phyloP scores from a whole-genome alignment of 2,329 filamentous ascomycete genomes.

The Talaromyces sp. region DNA sequence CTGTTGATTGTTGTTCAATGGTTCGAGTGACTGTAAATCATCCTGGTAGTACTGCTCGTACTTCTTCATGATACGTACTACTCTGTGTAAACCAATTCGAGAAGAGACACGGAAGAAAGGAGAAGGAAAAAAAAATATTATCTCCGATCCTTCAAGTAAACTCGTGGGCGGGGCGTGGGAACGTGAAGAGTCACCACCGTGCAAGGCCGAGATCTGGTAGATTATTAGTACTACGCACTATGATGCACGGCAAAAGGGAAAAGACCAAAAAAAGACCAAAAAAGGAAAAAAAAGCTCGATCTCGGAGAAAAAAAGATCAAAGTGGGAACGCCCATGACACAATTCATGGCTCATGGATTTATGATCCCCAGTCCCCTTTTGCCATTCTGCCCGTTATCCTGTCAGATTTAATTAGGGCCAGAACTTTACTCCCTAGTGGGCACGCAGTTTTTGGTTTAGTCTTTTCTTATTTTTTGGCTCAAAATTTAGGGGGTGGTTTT shows the following conservation, averaged over 20 bases:
- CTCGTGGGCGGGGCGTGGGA: background rate
- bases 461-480: background rate
- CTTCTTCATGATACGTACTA: background rate
- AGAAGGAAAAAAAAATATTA: background rate
- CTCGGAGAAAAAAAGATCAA: background rate
- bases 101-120: background rate
- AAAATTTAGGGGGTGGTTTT: background rate
- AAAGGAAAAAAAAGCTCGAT: background rate
- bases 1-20: background rate
- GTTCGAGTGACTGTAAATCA: background rate
- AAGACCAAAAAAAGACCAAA: background rate
- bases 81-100: too few species aligned
- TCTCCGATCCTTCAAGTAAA: background rate
- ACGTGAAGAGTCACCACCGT: background rate
- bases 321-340: background rate
- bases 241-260: background rate
- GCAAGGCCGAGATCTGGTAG: background rate
- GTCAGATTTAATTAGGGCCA: background rate
- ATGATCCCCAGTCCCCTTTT: background rate
- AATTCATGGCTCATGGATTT: background rate
- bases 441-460: background rate
- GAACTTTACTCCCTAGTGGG: background rate
- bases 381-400: background rate
- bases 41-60: background rate
- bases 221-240: background rate